Conservation (phyloP, 257 asterid species). For the Perilla frutescens region DNA sequence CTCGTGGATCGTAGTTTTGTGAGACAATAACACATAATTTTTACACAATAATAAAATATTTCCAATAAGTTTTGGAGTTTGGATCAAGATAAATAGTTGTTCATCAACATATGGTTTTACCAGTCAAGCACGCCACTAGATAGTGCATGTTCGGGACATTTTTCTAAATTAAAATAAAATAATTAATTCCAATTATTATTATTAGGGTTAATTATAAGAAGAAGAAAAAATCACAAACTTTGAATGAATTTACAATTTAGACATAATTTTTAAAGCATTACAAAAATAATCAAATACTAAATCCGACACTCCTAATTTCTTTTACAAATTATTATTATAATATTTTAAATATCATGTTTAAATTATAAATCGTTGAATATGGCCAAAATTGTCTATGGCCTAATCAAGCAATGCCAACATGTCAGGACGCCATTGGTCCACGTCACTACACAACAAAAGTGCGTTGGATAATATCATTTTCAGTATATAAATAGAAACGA, state of each 20-base stretch:
- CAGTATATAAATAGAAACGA: background rate
- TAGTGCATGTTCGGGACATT: background rate
- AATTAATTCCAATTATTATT: background rate
- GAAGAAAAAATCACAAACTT: too few relatives aligned
- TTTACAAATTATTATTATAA: too few relatives aligned
- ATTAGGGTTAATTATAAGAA: too few relatives aligned
- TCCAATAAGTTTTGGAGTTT: background rate
- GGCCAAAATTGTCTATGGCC: background rate
- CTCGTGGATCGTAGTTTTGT: too few relatives aligned
- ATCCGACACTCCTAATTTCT: too few relatives aligned
- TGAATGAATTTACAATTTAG: too few relatives aligned
- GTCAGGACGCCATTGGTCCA: conserved; percentile 28
- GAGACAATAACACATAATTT: too few relatives aligned
- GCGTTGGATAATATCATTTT: background rate
- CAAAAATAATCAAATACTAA: too few relatives aligned
- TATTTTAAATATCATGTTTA: too few relatives aligned
- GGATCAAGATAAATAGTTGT: conserved; percentile 11
- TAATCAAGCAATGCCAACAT: background rate
- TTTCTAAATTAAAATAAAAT: background rate
- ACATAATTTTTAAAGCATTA: too few relatives aligned
- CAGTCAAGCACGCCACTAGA: conserved; percentile 16
- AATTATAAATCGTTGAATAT: too few relatives aligned
- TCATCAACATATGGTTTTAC: background rate
- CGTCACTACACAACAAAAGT: background rate
- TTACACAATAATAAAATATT: background rate